Base-by-base conservation (phyloP, 306 rosid genomes). In the Gillenia trifoliata region DNA sequence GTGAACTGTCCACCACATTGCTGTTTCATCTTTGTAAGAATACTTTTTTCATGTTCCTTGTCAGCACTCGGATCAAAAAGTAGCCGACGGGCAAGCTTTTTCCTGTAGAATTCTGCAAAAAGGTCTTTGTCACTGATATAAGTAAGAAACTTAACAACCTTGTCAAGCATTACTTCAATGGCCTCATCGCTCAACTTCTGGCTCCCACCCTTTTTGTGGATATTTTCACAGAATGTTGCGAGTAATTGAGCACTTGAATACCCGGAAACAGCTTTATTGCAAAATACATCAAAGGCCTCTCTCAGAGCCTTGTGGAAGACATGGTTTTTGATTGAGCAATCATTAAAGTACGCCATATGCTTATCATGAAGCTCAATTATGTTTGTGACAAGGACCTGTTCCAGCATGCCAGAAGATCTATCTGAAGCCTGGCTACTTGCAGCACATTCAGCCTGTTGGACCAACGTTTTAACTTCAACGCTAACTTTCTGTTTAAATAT, bases 41-140 rank as follows among this genome's bases (percentile, higher is more conserved):
- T 79, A 81, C 84, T 71, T 73, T 75, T 91, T 83, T 91, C 92
- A 78, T 84, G 87, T 64, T 91, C 92, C n/a, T 84, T 88, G 50
- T 86, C 86, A 22, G 89, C 87, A 81, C 92, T 91, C 68, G 80
- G 81, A 70, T 87, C 92, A 72, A 91, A 91, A 79, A 89, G 94
- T 29, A 91, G 85, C 67, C 94, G 82, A 8, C 92, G 89, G 36
- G 94, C 94, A 50, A 91, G 92, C 84, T 87, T 91, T 81, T 91
- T 91, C 84, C 97, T 86, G 84, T 91, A 89, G 69, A 91, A 91
- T 77, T 91, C 97, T 41, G 92, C 91, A 75, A 87, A 91, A 70
- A 91, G 77, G 77, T 91, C 92, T 80, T 91, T 91, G 80, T 89
- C 97, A 20, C 90, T 82, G 68, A 90, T 83, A 69, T 83, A 88